phyloP scores from a whole-genome alignment of 1,284 basidiomycete genomes.

The Sanghuangporus sanghuang region DNA sequence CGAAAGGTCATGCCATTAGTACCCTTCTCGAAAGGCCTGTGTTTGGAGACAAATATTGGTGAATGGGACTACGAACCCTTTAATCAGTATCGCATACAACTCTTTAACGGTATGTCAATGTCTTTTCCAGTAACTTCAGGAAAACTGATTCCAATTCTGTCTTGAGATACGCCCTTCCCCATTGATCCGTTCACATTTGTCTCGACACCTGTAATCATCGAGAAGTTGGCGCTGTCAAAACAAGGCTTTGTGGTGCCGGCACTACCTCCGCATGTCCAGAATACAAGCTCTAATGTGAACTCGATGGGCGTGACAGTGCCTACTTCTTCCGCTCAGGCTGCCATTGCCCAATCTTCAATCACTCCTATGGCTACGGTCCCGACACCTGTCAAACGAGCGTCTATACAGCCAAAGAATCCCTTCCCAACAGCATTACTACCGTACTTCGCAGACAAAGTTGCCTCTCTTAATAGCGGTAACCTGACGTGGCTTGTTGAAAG shows the following conservation, averaged over 20 bases:
- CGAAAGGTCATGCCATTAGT: slow-evolving; percentile 70
- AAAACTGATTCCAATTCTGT: slow-evolving; percentile 5
- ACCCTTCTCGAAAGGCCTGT: slow-evolving; percentile 72
- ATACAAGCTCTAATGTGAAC: neutral
- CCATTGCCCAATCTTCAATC: neutral
- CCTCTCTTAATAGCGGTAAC: slow-evolving; percentile 48
- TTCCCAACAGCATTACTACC: slow-evolving; percentile 66
- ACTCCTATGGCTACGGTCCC: slow-evolving; percentile 15
- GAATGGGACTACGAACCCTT: slow-evolving; percentile 60
- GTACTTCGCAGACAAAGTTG: slow-evolving; percentile 53
- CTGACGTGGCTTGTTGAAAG: slow-evolving; percentile 65
- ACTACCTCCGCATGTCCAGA: slow-evolving; percentile 28
- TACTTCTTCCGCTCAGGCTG: neutral
- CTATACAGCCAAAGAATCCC: slow-evolving; percentile 43
- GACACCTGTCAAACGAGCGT: slow-evolving; percentile 22
- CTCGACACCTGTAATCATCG: slow-evolving; percentile 40
- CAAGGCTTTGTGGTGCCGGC: slow-evolving; percentile 34
- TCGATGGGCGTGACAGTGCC: neutral
- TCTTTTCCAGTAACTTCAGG: neutral
- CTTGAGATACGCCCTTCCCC: slow-evolving; percentile 64
- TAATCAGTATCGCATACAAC: slow-evolving; percentile 61
- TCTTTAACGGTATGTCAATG: slow-evolving; percentile 62
- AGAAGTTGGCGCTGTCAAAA: slow-evolving; percentile 18
- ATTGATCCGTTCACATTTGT: slow-evolving; percentile 77
- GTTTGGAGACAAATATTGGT: slow-evolving; percentile 63